Conservation (phyloP, 225 moss, liverwort and hornwort species). For the Pseudisothecium myosuroides region DNA sequence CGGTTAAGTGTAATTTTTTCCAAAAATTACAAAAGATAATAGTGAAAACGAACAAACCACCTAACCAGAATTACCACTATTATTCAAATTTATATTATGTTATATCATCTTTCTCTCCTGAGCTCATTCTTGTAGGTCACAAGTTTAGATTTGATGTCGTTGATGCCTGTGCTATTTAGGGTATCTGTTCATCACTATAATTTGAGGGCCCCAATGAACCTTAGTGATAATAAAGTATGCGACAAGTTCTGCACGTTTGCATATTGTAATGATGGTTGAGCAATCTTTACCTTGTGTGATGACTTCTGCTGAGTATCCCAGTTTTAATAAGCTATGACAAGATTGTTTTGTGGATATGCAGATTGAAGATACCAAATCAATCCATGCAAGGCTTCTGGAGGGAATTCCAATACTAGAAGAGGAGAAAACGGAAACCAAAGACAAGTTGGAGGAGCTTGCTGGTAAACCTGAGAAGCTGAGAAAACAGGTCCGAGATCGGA, state of each 20-base stretch:
- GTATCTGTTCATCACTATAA: background rate
- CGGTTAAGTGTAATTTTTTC: background rate
- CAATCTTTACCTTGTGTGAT: background rate
- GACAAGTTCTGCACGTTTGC: background rate
- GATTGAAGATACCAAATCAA: slow-evolving; percentile 41
- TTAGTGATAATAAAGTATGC: background rate
- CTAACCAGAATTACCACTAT: background rate
- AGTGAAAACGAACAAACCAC: background rate
- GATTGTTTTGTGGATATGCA: slow-evolving; percentile 1
- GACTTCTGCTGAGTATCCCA: background rate
- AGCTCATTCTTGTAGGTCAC: background rate
- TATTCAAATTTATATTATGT: background rate
- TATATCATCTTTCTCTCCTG: background rate
- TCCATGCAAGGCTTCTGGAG: slow-evolving; percentile 16
- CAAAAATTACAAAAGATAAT: background rate
- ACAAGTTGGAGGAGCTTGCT: slow-evolving; percentile 32
- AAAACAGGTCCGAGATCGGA: slow-evolving; percentile 46
- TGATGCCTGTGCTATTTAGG: background rate
- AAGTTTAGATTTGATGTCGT: background rate
- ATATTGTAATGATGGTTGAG: background rate
- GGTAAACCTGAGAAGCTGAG: slow-evolving; percentile 46
- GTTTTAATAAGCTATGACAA: background rate
- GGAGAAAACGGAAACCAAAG: slow-evolving; percentile 12
- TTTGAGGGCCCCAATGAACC: background rate
- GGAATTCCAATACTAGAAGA: slow-evolving; percentile 9